These are phyloP conservation scores for Colletotrichum falcatum DNA, from an alignment of 2,329 filamentous ascomycete genomes.

Conservation along the genomic window DNA sequence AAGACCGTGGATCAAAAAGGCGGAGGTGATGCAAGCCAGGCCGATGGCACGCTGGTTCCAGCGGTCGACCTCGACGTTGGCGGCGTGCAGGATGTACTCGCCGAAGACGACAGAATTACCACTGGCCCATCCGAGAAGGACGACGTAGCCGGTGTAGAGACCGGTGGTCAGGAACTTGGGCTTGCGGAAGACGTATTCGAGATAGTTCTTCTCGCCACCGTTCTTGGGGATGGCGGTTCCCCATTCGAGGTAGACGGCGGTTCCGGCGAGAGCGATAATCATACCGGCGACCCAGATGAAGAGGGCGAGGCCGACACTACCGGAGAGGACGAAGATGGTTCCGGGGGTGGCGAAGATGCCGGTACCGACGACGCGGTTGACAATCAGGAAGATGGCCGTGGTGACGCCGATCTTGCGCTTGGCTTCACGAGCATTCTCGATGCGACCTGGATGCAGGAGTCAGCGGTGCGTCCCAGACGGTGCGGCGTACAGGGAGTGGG, in stretches of 20 bases:
- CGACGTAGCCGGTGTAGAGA: slow-evolving; percentile 70
- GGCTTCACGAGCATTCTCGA: slow-evolving; percentile 57
- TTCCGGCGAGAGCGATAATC: slow-evolving; percentile 71
- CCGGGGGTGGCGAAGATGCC: slow-evolving; percentile 75
- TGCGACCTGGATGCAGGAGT: slow-evolving; percentile 43
- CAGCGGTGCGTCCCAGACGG: not conserved
- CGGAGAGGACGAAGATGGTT: slow-evolving; percentile 66
- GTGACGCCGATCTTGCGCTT: slow-evolving; percentile 68
- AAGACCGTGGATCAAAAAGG: slow-evolving; percentile 74
- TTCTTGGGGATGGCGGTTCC: slow-evolving; percentile 74
- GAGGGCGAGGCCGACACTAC: slow-evolving; percentile 71
- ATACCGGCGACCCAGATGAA: slow-evolving; percentile 74
- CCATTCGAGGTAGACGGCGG: slow-evolving; percentile 75
- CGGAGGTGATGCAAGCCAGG: slow-evolving; percentile 73
- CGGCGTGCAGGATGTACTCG: slow-evolving; percentile 76
- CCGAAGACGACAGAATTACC: slow-evolving; percentile 78
- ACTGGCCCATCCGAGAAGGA: slow-evolving; percentile 74
- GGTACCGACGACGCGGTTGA: slow-evolving; percentile 75
- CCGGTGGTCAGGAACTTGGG: slow-evolving; percentile 72
- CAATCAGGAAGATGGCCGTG: slow-evolving; percentile 69
- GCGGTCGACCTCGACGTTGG: slow-evolving; percentile 69
- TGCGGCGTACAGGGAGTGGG: not conserved
- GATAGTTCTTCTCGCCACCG: slow-evolving; percentile 76
- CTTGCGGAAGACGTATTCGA: slow-evolving; percentile 72
- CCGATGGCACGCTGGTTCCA: slow-evolving; percentile 78